Evolutionary conservation across 139 green algal genomes (phyloP).

Genomic region (Auxenochlorella protothecoides): DNA sequence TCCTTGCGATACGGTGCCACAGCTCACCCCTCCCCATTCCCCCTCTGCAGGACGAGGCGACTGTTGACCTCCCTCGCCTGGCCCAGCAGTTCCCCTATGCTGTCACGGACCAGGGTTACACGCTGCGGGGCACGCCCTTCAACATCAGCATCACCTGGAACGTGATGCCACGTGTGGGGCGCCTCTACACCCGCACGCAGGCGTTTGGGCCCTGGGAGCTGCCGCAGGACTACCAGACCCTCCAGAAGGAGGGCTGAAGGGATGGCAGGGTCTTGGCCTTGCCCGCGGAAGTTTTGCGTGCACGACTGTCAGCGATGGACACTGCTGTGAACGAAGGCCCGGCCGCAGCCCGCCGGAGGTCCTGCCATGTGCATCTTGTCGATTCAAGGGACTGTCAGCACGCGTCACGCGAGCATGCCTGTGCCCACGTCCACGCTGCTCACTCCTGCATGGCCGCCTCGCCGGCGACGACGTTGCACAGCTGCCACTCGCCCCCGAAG

Average conservation of each 20-base stretch:
- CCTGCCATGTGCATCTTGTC: too few relatives aligned
- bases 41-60: slow-evolving; percentile 29
- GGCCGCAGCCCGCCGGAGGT: neutral
- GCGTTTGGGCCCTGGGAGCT: slow-evolving; percentile 7
- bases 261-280: neutral
- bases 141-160: slow-evolving; percentile 74
- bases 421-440: slow-evolving; percentile 1
- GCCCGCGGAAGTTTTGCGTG: too few relatives aligned
- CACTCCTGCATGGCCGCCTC: neutral
- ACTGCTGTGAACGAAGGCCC: too few relatives aligned
- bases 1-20: neutral
- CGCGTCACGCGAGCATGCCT: neutral
- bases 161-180: slow-evolving; percentile 70
- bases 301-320: too few relatives aligned
- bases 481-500: slow-evolving; percentile 25
- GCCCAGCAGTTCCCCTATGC: slow-evolving; percentile 60
- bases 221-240: slow-evolving; percentile 15
- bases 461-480: slow-evolving; percentile 10
- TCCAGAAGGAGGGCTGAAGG: neutral
- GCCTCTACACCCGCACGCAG: slow-evolving; percentile 3
- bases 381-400: too few relatives aligned
- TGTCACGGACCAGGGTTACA: slow-evolving; percentile 52
- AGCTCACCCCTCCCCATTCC: neutral
- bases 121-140: slow-evolving; percentile 37
- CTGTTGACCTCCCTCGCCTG: slow-evolving; percentile 32